Percentiles rank a stretch among this genome's conserved stretches.
phyloP scores from a whole-genome alignment of 2,329 filamentous ascomycete species.

The Pseudocercospora crystallina region DNA sequence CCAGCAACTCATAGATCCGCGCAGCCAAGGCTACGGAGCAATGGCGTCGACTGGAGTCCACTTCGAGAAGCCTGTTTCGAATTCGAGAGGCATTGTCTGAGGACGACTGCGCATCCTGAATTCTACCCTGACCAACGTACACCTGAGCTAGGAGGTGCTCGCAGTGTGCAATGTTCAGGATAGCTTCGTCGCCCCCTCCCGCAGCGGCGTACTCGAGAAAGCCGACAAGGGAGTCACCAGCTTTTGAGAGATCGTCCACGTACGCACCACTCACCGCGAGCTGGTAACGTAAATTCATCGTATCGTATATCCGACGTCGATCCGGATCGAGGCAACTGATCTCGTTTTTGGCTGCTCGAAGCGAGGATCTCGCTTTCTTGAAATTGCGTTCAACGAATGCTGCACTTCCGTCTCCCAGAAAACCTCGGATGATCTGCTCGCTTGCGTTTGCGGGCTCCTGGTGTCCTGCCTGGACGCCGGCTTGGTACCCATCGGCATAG shows the following conservation, averaged over 20 bases:
- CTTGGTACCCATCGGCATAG: too few relatives aligned
- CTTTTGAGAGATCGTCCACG: constrained; percentile 8
- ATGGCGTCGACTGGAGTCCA: too few relatives aligned
- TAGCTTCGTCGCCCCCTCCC: neutral
- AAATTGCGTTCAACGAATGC: too few relatives aligned
- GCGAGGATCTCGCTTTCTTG: neutral
- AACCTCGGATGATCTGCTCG: too few relatives aligned
- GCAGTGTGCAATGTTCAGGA: constrained; percentile 6
- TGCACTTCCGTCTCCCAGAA: too few relatives aligned
- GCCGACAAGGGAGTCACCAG: neutral
- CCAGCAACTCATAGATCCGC: too few relatives aligned
- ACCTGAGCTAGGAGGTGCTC: constrained; percentile 12
- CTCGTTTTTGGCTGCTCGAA: constrained; percentile 1
- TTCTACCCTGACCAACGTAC: constrained; percentile 1
- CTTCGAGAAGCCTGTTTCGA: too few relatives aligned
- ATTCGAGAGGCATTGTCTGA: too few relatives aligned
- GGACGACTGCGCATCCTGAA: constrained; percentile 2
- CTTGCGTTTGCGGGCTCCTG: too few relatives aligned
- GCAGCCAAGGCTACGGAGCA: too few relatives aligned
- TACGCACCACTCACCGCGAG: constrained; percentile 10
- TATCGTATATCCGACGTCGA: constrained; percentile 7
- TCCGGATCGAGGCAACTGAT: neutral
- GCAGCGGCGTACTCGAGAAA: neutral
- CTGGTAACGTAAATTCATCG: constrained; percentile 5
- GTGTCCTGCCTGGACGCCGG: too few relatives aligned